Percentiles rank a stretch among this genome's conserved stretches.
Conservation (phyloP, 106 monocot species). For the Acorus calamus region DNA sequence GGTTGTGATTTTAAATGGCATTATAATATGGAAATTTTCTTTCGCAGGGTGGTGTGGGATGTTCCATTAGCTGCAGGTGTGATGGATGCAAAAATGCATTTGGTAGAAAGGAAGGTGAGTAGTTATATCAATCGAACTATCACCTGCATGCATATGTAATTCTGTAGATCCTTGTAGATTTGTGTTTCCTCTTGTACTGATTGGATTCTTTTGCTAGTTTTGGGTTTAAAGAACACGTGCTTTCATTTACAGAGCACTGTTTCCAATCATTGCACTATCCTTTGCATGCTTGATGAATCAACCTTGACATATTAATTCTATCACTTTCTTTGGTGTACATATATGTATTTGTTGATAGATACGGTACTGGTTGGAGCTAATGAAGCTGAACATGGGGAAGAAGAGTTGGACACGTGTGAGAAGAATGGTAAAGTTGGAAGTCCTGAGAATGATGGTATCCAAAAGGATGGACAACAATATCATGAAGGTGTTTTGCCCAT, state of each 20-base stretch:
- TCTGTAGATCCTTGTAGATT: no score
- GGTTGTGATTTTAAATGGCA: constrained; percentile 7
- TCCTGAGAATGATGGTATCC: constrained; percentile 26
- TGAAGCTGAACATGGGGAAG: constrained; percentile 41
- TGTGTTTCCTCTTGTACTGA: no score
- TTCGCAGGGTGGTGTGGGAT: constrained; percentile 65
- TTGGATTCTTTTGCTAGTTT: no score
- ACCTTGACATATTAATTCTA: neutral
- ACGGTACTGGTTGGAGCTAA: constrained; percentile 14
- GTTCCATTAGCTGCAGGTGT: constrained; percentile 74
- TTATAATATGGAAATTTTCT: constrained; percentile 4
- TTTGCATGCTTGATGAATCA: no score
- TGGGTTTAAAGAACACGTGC: no score
- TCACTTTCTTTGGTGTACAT: neutral
- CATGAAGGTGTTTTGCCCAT: constrained; percentile 22
- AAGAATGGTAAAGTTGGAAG: constrained; percentile 34
- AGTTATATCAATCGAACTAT: no score
- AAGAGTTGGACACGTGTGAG: constrained; percentile 25
- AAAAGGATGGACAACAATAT: constrained; percentile 16
- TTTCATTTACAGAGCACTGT: no score
- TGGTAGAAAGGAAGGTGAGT: constrained; percentile 72
- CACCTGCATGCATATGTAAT: no score
- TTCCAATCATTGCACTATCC: no score
- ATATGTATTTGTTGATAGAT: neutral
- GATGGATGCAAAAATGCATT: constrained; percentile 80